phyloP scores from a whole-genome alignment of 108 stramenopile species.

The Cyclotella sp. region DNA sequence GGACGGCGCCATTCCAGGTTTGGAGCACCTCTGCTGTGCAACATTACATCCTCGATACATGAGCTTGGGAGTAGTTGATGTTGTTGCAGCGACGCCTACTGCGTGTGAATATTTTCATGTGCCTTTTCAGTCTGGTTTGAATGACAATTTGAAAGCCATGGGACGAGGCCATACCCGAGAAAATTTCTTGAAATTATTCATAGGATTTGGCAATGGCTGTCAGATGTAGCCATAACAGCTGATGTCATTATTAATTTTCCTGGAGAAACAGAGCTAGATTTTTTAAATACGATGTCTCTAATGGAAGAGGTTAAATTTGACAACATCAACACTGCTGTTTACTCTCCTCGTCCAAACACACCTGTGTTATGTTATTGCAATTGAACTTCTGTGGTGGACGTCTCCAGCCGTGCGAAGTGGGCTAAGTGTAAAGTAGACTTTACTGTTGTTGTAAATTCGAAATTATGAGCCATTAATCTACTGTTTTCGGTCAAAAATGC shows the following conservation, averaged over 20 bases:
- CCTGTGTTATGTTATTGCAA: no score
- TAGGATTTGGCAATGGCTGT: constrained; percentile 80
- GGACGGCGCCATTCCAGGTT: constrained; percentile 76
- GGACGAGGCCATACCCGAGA: constrained; percentile 95
- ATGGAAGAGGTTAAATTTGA: constrained; percentile 93
- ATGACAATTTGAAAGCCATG: constrained; percentile 89
- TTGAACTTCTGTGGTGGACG: no score
- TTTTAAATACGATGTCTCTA: constrained; percentile 88
- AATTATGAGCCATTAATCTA: no score
- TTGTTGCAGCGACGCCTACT: constrained; percentile 87
- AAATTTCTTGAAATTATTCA: constrained; percentile 92
- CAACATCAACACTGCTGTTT: constrained; percentile 82
- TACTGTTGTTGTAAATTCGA: no score
- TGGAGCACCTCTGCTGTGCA: constrained; percentile 92
- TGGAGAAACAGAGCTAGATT: constrained; percentile 97
- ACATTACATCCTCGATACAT: constrained; percentile 98
- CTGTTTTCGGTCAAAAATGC: no score
- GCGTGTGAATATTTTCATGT: constrained; percentile 93
- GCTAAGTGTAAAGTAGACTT: no score
- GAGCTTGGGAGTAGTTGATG: constrained; percentile 92
- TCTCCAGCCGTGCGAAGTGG: no score
- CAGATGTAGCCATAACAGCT: constrained; percentile 94
- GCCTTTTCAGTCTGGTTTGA: constrained; percentile 93
- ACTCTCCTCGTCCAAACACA: constrained; percentile 88
- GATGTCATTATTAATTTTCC: constrained; percentile 96